A percentile compares a stretch with the other conserved stretches of the same genome.
Conservation (phyloP, 768 basidiomycete genomes). For the Lepiota subincarnata region DNA sequence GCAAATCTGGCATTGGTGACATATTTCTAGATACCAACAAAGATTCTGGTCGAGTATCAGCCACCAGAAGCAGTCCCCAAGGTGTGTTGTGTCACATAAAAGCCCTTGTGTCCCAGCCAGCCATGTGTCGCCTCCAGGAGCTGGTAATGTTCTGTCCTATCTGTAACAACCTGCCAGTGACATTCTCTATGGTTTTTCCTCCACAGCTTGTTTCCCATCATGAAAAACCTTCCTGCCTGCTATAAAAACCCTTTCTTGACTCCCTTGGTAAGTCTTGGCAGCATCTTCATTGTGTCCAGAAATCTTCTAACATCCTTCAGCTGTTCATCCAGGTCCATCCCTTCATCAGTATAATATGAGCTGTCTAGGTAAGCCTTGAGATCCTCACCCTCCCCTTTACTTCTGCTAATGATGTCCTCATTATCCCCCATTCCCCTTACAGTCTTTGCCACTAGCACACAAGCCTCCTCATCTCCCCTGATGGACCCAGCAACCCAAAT, state of each 20-base stretch:
- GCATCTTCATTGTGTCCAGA: not conserved
- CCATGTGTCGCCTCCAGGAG: conserved; percentile 21
- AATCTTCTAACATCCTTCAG: conserved; percentile 4
- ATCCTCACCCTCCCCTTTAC: not conserved
- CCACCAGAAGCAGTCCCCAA: conserved; percentile 31
- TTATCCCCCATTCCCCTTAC: not conserved
- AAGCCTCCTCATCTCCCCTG: not conserved
- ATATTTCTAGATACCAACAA: conserved; percentile 22
- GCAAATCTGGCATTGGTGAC: conserved; percentile 26
- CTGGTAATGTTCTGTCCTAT: not conserved
- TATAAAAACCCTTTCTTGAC: conserved; percentile 1
- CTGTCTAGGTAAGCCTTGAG: no score
- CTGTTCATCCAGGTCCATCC: no score
- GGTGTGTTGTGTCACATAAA: conserved; percentile 17
- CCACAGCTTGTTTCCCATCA: conserved; percentile 18
- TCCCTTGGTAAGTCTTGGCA: not conserved
- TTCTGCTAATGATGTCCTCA: not conserved
- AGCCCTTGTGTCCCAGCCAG: conserved; percentile 23
- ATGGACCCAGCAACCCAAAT: not conserved
- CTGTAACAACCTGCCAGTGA: conserved; percentile 24
- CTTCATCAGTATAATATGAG: no score
- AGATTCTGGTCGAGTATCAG: conserved; percentile 20
- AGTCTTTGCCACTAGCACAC: no score
- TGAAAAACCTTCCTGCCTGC: conserved; percentile 5
- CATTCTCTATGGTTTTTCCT: conserved; percentile 14